phyloP scores from a whole-genome alignment of 2,329 filamentous ascomycete species.

The Tolypocladium endophyticum region DNA sequence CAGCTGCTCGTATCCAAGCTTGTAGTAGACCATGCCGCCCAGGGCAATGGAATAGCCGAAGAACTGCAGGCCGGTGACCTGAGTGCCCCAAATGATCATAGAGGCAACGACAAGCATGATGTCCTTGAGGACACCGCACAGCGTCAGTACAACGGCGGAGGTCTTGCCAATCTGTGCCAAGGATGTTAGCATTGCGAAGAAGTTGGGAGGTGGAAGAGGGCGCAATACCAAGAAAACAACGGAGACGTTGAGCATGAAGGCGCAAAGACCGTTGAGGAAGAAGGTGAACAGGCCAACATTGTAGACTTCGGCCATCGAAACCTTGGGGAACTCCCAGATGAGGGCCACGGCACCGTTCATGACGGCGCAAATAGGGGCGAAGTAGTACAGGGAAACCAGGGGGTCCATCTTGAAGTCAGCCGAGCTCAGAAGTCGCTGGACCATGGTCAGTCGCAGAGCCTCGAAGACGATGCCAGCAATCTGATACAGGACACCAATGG shows the following conservation, averaged over 20 bases:
- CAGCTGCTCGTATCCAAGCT: conserved; percentile 73
- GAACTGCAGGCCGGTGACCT: conserved; percentile 64
- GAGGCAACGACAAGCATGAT: conserved; percentile 71
- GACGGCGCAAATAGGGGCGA: conserved; percentile 70
- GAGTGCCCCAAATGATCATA: conserved; percentile 72
- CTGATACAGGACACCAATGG: conserved; percentile 71
- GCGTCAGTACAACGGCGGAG: conserved; percentile 74
- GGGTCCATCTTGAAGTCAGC: conserved; percentile 89
- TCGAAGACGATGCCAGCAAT: conserved; percentile 70
- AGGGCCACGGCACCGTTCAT: conserved; percentile 71
- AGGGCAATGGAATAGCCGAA: conserved; percentile 78
- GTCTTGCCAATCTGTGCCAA: conserved; percentile 72
- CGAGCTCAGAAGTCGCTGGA: conserved; percentile 71
- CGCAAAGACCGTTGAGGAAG: conserved; percentile 65
- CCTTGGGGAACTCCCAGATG: conserved; percentile 60
- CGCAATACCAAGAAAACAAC: conserved; percentile 70
- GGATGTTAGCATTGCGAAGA: conserved; percentile 13
- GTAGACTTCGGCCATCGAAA: conserved; percentile 61
- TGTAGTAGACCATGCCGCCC: conserved; percentile 69
- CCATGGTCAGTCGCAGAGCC: conserved; percentile 73
- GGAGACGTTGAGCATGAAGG: conserved; percentile 74
- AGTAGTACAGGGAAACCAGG: conserved; percentile 82
- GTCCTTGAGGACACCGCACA: conserved; percentile 82
- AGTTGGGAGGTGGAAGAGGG: conserved; percentile 4
- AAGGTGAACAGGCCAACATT: conserved; percentile 63